Base-by-base conservation (phyloP, 371 early-diverging fungal species). In the Apophysomyces variabilis region DNA sequence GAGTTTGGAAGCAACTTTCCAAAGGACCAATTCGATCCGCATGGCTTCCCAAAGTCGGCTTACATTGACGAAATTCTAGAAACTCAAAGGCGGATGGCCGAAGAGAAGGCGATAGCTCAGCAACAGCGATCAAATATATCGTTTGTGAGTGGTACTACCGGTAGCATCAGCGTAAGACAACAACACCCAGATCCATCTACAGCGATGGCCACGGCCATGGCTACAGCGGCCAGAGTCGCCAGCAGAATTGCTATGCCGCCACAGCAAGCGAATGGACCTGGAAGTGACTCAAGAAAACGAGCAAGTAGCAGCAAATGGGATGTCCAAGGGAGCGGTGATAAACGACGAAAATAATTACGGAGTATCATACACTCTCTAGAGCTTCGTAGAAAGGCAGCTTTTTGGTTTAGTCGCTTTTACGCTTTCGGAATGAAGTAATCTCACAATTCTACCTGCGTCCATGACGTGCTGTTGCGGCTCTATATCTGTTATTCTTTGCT, bases 1-100 rank as follows among this genome's bases (percentile, higher is more conserved):
- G 93, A 92, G 69, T 70, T 80, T 18, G 93, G 93, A 8, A 79
- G 88, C 46, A 91, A 93, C 56, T 80, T 89, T 69, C 73, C 78
- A 3, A 74, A 73, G 16, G 70, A 73, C 0, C 70, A 84, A 7
- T 91, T 84, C 70, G 86, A 92, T 65, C 90, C 92, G 0, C 66
- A 77, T 62, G 83, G 77, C 14, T 80, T 80, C 59, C 66, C 73
- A 1, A 46, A 58, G n/a, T 82, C 82, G 7, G 69, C 83, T 18
- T 88, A 77, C 60, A 82, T 82, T 64, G 87, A 88, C 58, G 82
- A 82, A 7, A 74, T 90, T 13, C 45, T 83, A 21, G 79, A 79
- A 32, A 72, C 73, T 12, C 84, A 80, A 58, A 67, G 63, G 26
- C 73, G 69, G 26, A n/a, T 67, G 12, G 81, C 81, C 1, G 84